Evolutionary conservation across 2,329 filamentous ascomycete species (phyloP), one percentile per base, ranked within the genome.

Genomic region (Simplicillium aogashimaense): DNA sequence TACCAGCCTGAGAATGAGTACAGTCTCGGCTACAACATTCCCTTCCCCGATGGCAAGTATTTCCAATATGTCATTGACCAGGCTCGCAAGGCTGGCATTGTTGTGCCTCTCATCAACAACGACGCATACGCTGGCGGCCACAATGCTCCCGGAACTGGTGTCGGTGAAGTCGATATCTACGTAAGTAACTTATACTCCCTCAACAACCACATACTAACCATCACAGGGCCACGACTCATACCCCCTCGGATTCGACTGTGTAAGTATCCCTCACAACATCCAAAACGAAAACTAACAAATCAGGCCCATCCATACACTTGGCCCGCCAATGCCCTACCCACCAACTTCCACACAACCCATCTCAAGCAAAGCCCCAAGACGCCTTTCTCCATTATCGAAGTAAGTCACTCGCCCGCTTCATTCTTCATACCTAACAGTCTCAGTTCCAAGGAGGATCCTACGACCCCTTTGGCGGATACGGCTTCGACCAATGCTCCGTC

Each of bases 1-100:
- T 72, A 83, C 33, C 86, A 94, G 55, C 81, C 83, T 0, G 86
- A 94, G 56, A 94, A 92, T 46, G 86, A 92, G 56, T 89, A 90
- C 53, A 78, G 73, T 1, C 59, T 64, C 14, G 67, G 66, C 2
- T 59, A 63, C 4, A 63, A 63, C 2, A 62, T 72, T 3, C 57
- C 60, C 1, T 85, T 82, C 47, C 81, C 81, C 0, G 78, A 86
- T 50, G 67, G 70, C 0, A 65, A 70, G 0, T 92, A 89, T 54
- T 77, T 89, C 58, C 69, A 77, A 41, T 79, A 82, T 46, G 76
- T 89, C 6, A 74, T 81, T 35, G 68, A 86, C 28, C 81, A 86
- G 52, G 75, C 76, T 15, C 68, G 76, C 10, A 65, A 78, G 33
- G 78, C 78, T 1, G 83, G 84, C 0, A 76, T 92, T 34, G 69